Evolutionary conservation across 108 stramenopile species (phyloP), one percentile per base, ranked within the genome.

Genomic region (Nannochloropsis gaditana): DNA sequence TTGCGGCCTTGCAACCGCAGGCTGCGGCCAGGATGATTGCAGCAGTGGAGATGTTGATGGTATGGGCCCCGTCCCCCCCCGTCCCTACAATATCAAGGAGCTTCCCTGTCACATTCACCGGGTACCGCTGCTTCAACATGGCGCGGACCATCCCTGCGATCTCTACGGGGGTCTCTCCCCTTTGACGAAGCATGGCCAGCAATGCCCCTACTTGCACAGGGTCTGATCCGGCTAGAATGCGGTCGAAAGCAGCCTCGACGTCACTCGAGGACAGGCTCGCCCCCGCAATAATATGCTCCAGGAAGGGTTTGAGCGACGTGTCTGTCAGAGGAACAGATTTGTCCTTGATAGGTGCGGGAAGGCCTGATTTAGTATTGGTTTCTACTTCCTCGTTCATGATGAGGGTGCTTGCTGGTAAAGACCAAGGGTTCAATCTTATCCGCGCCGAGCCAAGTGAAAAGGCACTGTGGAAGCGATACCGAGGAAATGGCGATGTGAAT

Each of bases 31-130:
- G 86, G 21, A 99, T 95, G 9, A 95, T 96, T 44, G 93, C 91
- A 0, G 97, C 96, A 0, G 98, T 99, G 79, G 93, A 93, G 84
- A 99, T 96, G 87, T 99, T 99, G 89, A 99, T 96, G 47, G 98
- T 99, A 88, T 97, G 95, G 45, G 97, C 97, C 21, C 97, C 97
- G 87, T 99, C 98, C 42, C 98, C 98, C n/a, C 98, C 98, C 19
- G 98, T 99, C 43, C 98, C 98, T 41, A 97, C 97, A 89, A 99
- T 98, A 87, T 99, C 98, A 43, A 99, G 87, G n/a, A 98, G 85
- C 82, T 94, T 94, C 79, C 82, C 91, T 17, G 80, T 44, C 17
- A 81, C 86, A 19, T 84, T 44, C 5, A 89, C 85, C 17, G 88
- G 90, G 15, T 87, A 43, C 10, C 86, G 85, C 15, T 44, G 82